Base-by-base conservation (phyloP, 192 early-diverging fungal species). In the Bifiguratus adelaidae region DNA sequence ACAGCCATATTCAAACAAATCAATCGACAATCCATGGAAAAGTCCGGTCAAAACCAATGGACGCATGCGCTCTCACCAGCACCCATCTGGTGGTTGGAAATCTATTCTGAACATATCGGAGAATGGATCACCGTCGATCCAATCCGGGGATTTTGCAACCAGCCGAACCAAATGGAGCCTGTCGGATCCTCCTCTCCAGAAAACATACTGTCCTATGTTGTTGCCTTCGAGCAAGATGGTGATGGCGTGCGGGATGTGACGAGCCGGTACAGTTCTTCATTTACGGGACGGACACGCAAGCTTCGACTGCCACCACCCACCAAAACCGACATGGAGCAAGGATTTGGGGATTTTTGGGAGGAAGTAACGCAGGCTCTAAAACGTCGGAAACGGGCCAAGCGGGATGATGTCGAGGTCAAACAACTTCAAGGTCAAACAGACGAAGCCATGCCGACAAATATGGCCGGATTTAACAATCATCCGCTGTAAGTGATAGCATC, bases 391-490 rank as follows among this genome's bases (percentile, higher is more conserved):
- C 16, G 34, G 30, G 62, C 57, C 23, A 49, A 53, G 22, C 44
- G 41, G 18, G 56, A 70, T 25, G 59, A 61, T 21, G 19, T 53
- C 2, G 82, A 89, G 49, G 68, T 78, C 6, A 56, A 48, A 1
- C 52, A 74, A 22, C 45, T 87, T 36, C 50, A 66, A 15, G 49
- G 58, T 19, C 41, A 65, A 21, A 24, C 67, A 8, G 56, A 54
- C 16, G 83, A 87, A 41, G 49, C 53, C 8, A 92, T 96, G 80
- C 92, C 92, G 1, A 84, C 66, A 7, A 76, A 75, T 7, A 60
- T 93, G 12, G 65, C 71, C 0, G 83, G 79, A 19, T 93, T 93
- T 70, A 82, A 86, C 27, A 76, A 78, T 28, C 90, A 90, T 58
- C 80, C 86, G 9, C 54, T 86, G 72, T 90, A 83, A n/a, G n/a